These are phyloP conservation scores for Eucalyptus curtisii DNA, from an alignment of 345 rosid genomes.

Conservation along the genomic window DNA sequence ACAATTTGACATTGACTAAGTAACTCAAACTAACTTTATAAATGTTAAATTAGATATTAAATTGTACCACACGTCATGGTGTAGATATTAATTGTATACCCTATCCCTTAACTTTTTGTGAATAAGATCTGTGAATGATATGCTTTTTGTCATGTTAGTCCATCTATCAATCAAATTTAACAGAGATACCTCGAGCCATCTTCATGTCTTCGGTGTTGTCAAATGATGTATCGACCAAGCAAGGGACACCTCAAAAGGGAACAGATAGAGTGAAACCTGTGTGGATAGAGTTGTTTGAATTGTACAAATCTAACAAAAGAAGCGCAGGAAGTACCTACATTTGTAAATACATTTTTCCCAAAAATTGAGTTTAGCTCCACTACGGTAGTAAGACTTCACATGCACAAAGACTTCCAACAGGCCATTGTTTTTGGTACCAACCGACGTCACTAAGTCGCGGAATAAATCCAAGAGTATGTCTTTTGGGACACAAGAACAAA, in stretches of 20 bases:
- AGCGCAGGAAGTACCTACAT: not conserved
- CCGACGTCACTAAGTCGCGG: not conserved
- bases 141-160: not conserved
- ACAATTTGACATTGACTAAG: not conserved
- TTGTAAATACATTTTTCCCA: not conserved
- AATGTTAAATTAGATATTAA: not conserved
- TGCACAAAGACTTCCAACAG: too few relatives aligned
- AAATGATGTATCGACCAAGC: too few relatives aligned
- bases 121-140: too few relatives aligned
- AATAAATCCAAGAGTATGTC: not conserved
- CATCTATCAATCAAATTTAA: too few relatives aligned
- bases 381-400: too few relatives aligned
- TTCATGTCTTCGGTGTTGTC: too few relatives aligned
- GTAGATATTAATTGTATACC: not conserved
- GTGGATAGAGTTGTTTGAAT: not conserved
- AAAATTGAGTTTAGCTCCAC: not conserved
- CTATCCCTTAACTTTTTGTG: not conserved
- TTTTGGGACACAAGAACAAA: not conserved
- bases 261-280: not conserved
- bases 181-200: too few relatives aligned
- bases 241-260: not conserved
- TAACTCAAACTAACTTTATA: not conserved
- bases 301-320: not conserved
- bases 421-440: too few relatives aligned
- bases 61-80: not conserved